Conservation (phyloP, 148 eudicot species). For the Linanthus parryae region DNA sequence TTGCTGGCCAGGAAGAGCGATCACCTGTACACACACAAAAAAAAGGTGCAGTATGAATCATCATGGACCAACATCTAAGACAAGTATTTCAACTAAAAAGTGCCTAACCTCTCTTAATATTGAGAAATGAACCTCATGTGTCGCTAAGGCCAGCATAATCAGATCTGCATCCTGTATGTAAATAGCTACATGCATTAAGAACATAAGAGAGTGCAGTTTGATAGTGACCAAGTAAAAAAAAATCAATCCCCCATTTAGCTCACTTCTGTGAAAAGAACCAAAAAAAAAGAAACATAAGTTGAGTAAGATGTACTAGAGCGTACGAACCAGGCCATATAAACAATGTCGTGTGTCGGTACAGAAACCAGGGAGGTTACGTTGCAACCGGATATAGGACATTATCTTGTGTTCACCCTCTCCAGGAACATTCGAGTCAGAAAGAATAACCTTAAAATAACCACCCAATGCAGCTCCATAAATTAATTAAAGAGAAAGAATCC, state of each 20-base stretch:
- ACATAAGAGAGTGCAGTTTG: not conserved
- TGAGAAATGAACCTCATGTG: constrained; percentile 96
- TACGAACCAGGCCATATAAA: constrained; percentile 89
- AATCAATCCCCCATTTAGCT: not conserved
- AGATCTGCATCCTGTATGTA: constrained; percentile 87
- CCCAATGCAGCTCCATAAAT: constrained; percentile 55
- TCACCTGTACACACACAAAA: constrained; percentile 66
- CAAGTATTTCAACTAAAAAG: no score
- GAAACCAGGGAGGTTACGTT: constrained; percentile 85
- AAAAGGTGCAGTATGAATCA: no score
- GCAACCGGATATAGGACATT: constrained; percentile 93
- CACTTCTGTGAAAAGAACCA: no score
- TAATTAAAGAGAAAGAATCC: constrained; percentile 36
- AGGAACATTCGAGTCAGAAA: constrained; percentile 98
- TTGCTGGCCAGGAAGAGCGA: constrained; percentile 76
- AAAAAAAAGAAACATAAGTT: no score
- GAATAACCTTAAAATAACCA: constrained; percentile 88
- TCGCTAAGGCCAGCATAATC: constrained; percentile 91
- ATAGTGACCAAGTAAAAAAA: not conserved
- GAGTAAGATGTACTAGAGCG: no score
- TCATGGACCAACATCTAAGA: no score
- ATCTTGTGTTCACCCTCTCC: constrained; percentile 99
- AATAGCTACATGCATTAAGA: constrained; percentile 13
- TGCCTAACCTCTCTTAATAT: constrained; percentile 91
- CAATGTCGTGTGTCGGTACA: constrained; percentile 96